Evolutionary conservation across 2,329 filamentous ascomycete genomes (phyloP).

Genomic region (Mycosphaerelloides madeirae): DNA sequence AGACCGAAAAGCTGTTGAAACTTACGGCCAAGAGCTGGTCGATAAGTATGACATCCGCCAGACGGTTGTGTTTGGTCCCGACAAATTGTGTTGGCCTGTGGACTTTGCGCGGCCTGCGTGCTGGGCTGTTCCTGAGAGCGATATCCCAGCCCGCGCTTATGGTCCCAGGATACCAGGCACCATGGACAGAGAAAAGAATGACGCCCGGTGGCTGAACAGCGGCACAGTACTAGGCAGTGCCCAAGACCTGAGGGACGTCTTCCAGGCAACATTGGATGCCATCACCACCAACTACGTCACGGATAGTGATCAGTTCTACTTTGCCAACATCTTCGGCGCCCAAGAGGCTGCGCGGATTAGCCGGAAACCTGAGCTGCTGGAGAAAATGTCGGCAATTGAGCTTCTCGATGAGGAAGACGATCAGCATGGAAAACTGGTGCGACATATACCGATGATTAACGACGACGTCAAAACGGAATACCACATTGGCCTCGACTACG

Average conservation of each 20-base stretch:
- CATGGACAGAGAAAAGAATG: conserved; percentile 35
- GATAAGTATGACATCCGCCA: conserved; percentile 24
- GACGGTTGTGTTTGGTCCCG: conserved; percentile 30
- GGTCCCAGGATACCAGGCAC: conserved; percentile 41
- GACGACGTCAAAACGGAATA: conserved; percentile 15
- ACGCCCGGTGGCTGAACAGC: conserved; percentile 48
- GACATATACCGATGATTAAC: conserved; percentile 23
- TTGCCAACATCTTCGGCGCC: conserved; percentile 50
- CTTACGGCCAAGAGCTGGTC: conserved; percentile 34
- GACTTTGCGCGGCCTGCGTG: conserved; percentile 28
- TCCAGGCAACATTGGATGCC: conserved; percentile 38
- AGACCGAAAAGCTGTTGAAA: conserved; percentile 36
- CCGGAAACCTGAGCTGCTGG: conserved; percentile 19
- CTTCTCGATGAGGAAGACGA: conserved; percentile 26
- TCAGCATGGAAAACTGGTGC: conserved; percentile 35
- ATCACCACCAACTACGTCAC: conserved; percentile 30
- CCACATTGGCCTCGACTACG: conserved; percentile 22
- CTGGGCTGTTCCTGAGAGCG: conserved; percentile 28
- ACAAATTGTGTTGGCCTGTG: conserved; percentile 33
- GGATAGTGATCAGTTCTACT: conserved; percentile 41
- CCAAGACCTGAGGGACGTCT: conserved; percentile 34
- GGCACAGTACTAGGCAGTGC: conserved; percentile 42
- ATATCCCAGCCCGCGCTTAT: conserved; percentile 38
- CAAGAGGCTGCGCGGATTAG: conserved; percentile 41
- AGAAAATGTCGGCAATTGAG: conserved; percentile 33